These are phyloP conservation scores for Xylaria multiplex DNA, from an alignment of 2,329 filamentous ascomycete genomes.

Conservation along the genomic window DNA sequence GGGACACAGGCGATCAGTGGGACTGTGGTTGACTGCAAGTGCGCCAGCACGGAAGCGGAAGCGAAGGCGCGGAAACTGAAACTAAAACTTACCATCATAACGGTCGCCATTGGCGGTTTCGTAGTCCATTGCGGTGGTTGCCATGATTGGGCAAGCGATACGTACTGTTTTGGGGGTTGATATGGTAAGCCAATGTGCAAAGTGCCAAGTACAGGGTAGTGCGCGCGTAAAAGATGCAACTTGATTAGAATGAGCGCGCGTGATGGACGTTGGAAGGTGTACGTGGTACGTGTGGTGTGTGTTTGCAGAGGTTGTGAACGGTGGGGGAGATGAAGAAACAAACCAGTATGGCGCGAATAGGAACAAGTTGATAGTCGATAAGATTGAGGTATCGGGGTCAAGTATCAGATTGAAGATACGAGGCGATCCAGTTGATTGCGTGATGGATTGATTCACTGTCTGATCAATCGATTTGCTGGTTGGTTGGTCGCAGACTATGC, in stretches of 20 bases:
- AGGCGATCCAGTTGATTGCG: not conserved
- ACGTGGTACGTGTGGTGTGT: constrained; percentile 12
- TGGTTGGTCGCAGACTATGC: not conserved
- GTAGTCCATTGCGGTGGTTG: constrained; percentile 75
- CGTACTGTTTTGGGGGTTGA: constrained; percentile 17
- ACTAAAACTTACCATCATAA: constrained; percentile 66
- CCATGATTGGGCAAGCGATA: constrained; percentile 56
- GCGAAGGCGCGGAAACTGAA: not conserved
- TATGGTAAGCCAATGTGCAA: constrained; percentile 36
- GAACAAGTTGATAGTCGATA: not conserved
- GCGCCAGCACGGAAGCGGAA: not conserved
- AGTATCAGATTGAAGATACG: not conserved
- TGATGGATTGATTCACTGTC: not conserved
- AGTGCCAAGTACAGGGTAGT: constrained; percentile 11
- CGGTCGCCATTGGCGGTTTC: constrained; percentile 74
- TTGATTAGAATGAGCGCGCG: constrained; percentile 23
- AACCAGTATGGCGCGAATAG: not conserved
- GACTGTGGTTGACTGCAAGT: constrained; percentile 1
- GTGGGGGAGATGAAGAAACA: constrained; percentile 7
- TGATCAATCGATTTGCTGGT: too few relatives aligned
- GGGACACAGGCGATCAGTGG: constrained; percentile 36
- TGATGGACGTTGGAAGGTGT: constrained; percentile 13
- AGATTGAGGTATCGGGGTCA: not conserved
- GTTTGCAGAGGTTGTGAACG: constrained; percentile 13
- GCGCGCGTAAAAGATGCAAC: constrained; percentile 17